Percentiles rank a stretch among this genome's conserved stretches.
These are phyloP conservation scores for Globisporangium viniferum DNA, from an alignment of 352 stramenopile genomes.

Conservation along the genomic window DNA sequence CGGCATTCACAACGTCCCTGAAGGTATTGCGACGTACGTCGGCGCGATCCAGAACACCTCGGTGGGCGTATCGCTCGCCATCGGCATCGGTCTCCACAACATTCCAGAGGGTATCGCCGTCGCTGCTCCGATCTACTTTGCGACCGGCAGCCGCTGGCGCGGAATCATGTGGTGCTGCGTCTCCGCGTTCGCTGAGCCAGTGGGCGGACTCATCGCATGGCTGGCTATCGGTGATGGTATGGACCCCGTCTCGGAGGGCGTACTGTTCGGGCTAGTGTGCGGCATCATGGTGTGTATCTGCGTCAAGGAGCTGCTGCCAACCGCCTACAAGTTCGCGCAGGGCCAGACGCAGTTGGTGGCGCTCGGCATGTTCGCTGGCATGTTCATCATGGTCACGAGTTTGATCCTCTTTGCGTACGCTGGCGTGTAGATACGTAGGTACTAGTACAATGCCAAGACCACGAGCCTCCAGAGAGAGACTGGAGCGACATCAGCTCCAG, in stretches of 20 bases:
- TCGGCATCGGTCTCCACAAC: slow-evolving; percentile 97
- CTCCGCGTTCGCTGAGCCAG: slow-evolving; percentile 87
- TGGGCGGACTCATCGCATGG: slow-evolving; percentile 89
- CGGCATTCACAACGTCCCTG: slow-evolving; percentile 94
- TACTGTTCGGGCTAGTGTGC: slow-evolving; percentile 90
- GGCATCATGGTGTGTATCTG: slow-evolving; percentile 94
- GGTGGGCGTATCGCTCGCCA: slow-evolving; percentile 89
- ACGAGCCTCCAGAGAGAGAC: background rate
- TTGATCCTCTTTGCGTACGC: slow-evolving; percentile 88
- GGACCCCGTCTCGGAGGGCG: slow-evolving; percentile 65
- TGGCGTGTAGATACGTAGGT: slow-evolving; percentile 30
- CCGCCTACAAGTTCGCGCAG: slow-evolving; percentile 88
- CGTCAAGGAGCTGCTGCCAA: slow-evolving; percentile 91
- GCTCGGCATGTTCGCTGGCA: slow-evolving; percentile 74
- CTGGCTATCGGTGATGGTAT: slow-evolving; percentile 74
- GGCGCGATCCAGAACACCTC: slow-evolving; percentile 85
- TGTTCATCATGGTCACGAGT: slow-evolving; percentile 85
- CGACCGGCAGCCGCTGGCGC: slow-evolving; percentile 91
- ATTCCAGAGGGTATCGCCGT: slow-evolving; percentile 96
- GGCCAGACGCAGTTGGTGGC: slow-evolving; percentile 84
- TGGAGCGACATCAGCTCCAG: background rate
- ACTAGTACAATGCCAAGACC: background rate
- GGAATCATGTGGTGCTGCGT: slow-evolving; percentile 93
- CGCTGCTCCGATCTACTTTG: slow-evolving; percentile 96
- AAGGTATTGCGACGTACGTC: slow-evolving; percentile 95